phyloP scores from a whole-genome alignment of 2,329 filamentous ascomycete species.

The Aspergillus ustus region DNA sequence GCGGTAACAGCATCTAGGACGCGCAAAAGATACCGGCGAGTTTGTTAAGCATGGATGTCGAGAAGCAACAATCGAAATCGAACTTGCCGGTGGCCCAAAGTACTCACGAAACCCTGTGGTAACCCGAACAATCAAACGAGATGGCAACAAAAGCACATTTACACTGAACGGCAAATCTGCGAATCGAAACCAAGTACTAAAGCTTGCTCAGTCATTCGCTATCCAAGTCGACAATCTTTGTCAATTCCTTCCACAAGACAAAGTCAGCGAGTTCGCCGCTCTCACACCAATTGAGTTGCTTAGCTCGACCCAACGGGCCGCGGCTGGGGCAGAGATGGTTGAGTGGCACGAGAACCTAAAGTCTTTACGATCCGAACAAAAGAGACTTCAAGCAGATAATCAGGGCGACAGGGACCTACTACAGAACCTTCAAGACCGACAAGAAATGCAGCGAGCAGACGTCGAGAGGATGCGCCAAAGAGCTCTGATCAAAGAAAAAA shows the following conservation, averaged over 20 bases:
- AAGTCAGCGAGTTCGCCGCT: slow-evolving; percentile 90
- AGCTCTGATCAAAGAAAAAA: slow-evolving; percentile 66
- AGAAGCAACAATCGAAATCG: slow-evolving; percentile 84
- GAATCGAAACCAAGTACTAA: slow-evolving; percentile 66
- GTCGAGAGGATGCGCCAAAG: slow-evolving; percentile 82
- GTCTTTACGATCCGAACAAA: slow-evolving; percentile 70
- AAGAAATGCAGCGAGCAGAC: slow-evolving; percentile 75
- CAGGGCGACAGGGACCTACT: slow-evolving; percentile 67
- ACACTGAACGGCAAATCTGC: slow-evolving; percentile 71
- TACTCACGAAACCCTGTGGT: slow-evolving; percentile 70
- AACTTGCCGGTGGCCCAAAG: slow-evolving; percentile 70
- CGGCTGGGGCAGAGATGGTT: slow-evolving; percentile 79
- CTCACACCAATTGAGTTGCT: slow-evolving; percentile 81
- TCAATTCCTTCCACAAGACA: slow-evolving; percentile 94
- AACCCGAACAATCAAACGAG: slow-evolving; percentile 74
- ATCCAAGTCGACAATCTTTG: slow-evolving; percentile 98
- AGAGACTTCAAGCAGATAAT: slow-evolving; percentile 62
- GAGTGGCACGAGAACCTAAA: slow-evolving; percentile 78
- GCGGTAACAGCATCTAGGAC: slow-evolving; percentile 68
- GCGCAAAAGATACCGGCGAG: slow-evolving; percentile 81
- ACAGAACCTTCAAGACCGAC: slow-evolving; percentile 70
- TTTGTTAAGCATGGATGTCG: slow-evolving; percentile 90
- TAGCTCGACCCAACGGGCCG: slow-evolving; percentile 83
- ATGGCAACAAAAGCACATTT: slow-evolving; percentile 82
- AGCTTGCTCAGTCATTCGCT: slow-evolving; percentile 71